phyloP scores from a whole-genome alignment of 1,284 basidiomycete genomes.

The Quambalaria eucalypti region DNA sequence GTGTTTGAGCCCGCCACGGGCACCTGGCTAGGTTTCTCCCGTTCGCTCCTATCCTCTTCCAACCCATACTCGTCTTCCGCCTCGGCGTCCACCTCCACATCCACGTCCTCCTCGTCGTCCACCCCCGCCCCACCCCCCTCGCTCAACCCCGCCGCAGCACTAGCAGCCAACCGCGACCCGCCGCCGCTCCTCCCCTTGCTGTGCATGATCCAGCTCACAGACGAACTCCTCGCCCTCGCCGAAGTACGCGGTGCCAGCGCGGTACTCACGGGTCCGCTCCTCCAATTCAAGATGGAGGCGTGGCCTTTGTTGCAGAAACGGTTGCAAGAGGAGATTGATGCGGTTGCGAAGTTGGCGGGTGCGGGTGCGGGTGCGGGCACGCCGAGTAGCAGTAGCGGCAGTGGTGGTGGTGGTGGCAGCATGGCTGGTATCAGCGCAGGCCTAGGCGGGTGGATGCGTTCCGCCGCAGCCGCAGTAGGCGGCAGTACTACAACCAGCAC shows the following conservation, averaged over 20 bases:
- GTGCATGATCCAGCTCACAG: slow-evolving; percentile 22
- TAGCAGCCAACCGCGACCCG: background rate
- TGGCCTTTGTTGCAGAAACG: slow-evolving; percentile 29
- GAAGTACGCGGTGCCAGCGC: slow-evolving; percentile 11
- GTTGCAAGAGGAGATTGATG: slow-evolving; percentile 27
- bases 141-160: background rate
- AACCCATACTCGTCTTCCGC: background rate
- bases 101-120: background rate
- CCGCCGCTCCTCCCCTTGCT: slow-evolving; percentile 21
- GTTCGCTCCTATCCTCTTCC: background rate
- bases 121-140: background rate
- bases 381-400: background rate
- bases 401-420: background rate
- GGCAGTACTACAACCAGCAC: background rate
- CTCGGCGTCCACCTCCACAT: background rate
- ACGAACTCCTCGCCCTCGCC: slow-evolving; percentile 13
- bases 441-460: background rate
- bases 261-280: slow-evolving; percentile 23
- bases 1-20: slow-evolving; percentile 35
- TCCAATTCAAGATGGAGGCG: slow-evolving; percentile 29
- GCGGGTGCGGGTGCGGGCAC: too few species aligned
- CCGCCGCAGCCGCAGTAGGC: background rate
- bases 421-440: background rate
- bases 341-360: slow-evolving; percentile 9
- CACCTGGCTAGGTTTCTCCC: slow-evolving; percentile 11